A percentile compares a stretch with the other conserved stretches of the same genome.
These are phyloP conservation scores for Clonostachys byssicola DNA, from an alignment of 2,329 filamentous ascomycete genomes.

Conservation along the genomic window DNA sequence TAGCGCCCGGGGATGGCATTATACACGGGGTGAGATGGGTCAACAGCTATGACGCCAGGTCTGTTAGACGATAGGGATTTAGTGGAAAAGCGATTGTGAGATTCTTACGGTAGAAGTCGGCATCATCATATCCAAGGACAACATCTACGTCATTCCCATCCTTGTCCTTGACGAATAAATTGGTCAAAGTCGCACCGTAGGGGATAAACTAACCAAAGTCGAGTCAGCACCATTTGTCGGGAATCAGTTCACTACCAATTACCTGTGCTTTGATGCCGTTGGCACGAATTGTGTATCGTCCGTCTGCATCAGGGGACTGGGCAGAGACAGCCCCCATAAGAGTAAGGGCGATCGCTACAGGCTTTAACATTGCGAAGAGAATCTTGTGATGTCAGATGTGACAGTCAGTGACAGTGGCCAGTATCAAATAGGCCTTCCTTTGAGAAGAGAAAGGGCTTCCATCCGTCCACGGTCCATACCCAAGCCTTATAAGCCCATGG, in stretches of 20 bases:
- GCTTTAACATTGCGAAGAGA: neutral
- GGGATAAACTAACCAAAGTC: slow-evolving; percentile 40
- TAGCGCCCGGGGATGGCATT: slow-evolving; percentile 61
- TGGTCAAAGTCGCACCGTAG: slow-evolving; percentile 58
- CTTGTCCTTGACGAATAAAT: slow-evolving; percentile 60
- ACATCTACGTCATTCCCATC: slow-evolving; percentile 58
- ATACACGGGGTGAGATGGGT: slow-evolving; percentile 52
- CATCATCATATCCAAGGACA: slow-evolving; percentile 60
- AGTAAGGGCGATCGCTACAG: neutral
- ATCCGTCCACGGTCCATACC: neutral
- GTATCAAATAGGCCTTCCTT: neutral
- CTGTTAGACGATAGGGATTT: neutral
- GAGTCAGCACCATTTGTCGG: neutral
- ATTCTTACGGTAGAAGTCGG: slow-evolving; percentile 45
- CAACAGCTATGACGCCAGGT: slow-evolving; percentile 21
- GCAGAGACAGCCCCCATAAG: neutral
- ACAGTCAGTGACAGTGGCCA: neutral
- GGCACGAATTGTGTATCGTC: slow-evolving; percentile 26
- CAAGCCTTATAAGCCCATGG: neutral
- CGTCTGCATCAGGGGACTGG: slow-evolving; percentile 17
- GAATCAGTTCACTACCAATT: slow-evolving; percentile 13
- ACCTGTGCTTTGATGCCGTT: slow-evolving; percentile 27
- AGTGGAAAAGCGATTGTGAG: neutral
- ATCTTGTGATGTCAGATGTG: neutral
- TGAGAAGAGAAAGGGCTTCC: neutral